A percentile compares a stretch with the other conserved stretches of the same genome.
phyloP scores from a whole-genome alignment of 106 monocot genomes.

The Acorus gramineus region DNA sequence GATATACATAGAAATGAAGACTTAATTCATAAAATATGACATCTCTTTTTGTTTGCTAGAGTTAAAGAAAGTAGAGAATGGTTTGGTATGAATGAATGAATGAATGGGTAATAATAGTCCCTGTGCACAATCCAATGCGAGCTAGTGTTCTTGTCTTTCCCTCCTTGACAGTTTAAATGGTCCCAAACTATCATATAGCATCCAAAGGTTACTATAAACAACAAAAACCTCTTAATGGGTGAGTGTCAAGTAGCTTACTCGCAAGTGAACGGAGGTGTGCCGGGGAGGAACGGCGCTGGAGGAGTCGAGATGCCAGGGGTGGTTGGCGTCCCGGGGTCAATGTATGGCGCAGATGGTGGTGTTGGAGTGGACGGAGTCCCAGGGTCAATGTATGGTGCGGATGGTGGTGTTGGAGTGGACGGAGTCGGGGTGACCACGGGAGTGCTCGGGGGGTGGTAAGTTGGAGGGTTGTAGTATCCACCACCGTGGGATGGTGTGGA shows the following conservation, averaged over 20 bases:
- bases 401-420: background rate
- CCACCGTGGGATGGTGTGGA: conserved; percentile 1
- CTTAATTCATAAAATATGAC: too few species aligned
- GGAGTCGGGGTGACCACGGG: background rate
- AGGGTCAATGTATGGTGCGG: background rate
- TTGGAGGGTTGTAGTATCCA: conserved; percentile 1
- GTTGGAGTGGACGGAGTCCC: conserved; percentile 4
- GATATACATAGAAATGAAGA: too few species aligned
- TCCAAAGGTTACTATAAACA: too few species aligned
- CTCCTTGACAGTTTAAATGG: too few species aligned
- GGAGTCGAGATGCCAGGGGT: conserved; percentile 22
- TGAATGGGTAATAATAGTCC: too few species aligned
- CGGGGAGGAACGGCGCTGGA: conserved; percentile 11
- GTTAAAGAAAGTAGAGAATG: too few species aligned
- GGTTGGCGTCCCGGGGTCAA: conserved; percentile 14
- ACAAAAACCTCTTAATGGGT: background rate
- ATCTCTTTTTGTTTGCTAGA: too few species aligned
- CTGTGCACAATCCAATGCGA: too few species aligned
- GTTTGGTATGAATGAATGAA: too few species aligned
- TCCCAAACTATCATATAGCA: too few species aligned
- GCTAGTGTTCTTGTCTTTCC: too few species aligned
- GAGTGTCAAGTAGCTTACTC: conserved; percentile 17
- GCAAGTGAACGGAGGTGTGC: conserved; percentile 35
- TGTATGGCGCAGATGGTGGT: too few species aligned
- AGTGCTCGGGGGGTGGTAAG: background rate